Evolutionary conservation across 1,139 yeast genomes (phyloP).

Genomic region (Saccharomyces hybrid): DNA sequence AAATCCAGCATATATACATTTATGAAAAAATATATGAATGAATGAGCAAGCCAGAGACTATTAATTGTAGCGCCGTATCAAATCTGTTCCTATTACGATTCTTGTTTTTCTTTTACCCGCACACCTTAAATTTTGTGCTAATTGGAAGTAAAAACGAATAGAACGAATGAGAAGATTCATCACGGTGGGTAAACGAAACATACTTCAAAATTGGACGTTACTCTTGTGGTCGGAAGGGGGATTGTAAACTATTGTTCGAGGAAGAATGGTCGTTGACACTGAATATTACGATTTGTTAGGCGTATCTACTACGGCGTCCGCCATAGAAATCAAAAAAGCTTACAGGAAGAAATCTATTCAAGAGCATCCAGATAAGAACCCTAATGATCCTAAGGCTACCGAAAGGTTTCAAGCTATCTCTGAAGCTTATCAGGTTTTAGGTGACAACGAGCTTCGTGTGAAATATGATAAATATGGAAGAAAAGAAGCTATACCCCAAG

Average conservation of each 20-base stretch:
- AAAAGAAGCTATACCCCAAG: conserved; percentile 71
- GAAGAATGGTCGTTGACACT: conserved; percentile 74
- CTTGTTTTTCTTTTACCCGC: background rate
- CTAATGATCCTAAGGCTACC: conserved; percentile 69
- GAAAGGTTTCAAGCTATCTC: conserved; percentile 44
- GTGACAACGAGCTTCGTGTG: conserved; percentile 63
- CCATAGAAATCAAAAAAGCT: conserved; percentile 80
- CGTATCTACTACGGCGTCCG: conserved; percentile 57
- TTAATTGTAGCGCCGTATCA: background rate
- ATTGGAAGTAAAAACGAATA: background rate
- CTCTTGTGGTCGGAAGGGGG: background rate
- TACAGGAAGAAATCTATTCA: conserved; percentile 78
- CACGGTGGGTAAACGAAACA: too few relatives aligned
- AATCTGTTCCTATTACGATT: background rate
- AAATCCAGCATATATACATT: background rate
- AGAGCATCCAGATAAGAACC: conserved; percentile 92
- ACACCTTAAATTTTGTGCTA: background rate
- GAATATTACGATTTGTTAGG: conserved; percentile 74
- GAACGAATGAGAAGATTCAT: too few relatives aligned
- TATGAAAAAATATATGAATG: background rate
- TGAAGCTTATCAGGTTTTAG: conserved; percentile 77
- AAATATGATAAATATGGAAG: conserved; percentile 82
- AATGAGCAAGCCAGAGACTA: background rate
- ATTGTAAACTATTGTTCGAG: background rate
- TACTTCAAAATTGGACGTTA: background rate